Evolutionary conservation across 192 early-diverging fungal genomes (phyloP).

Genomic region (Backusella circina): DNA sequence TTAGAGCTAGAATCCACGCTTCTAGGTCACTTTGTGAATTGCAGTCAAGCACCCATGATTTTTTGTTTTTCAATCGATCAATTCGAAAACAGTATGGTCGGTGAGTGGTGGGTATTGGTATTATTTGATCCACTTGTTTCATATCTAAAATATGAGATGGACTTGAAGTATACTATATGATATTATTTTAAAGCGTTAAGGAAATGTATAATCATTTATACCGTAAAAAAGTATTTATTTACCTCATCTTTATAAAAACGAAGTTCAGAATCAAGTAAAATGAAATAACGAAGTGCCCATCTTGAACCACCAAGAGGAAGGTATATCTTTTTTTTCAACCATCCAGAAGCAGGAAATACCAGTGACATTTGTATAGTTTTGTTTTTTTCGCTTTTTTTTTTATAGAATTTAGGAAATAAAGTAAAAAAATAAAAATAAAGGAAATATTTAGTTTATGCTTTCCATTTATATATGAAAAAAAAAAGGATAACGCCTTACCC

Average conservation of each 20-base stretch:
- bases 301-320: constrained; percentile 8
- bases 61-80: not conserved
- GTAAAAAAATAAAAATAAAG: not conserved
- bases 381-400: not conserved
- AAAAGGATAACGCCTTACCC: not conserved
- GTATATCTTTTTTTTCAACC: not conserved
- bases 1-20: not conserved
- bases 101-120: not conserved
- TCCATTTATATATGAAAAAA: not conserved
- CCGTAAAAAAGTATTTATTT: not conserved
- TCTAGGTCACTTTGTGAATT: not conserved
- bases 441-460: not conserved
- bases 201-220: not conserved
- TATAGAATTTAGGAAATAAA: not conserved
- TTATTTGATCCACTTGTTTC: not conserved
- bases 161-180: not conserved
- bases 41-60: not conserved
- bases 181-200: not conserved
- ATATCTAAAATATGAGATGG: not conserved
- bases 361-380: not conserved
- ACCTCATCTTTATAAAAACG: constrained; percentile 20
- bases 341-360: not conserved
- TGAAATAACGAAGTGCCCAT: constrained; percentile 19
- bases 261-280: constrained; percentile 22
- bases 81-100: not conserved